Evolutionary conservation across 2,329 filamentous ascomycete genomes (phyloP).

Genomic region (Xylariomycetidae sp.): DNA sequence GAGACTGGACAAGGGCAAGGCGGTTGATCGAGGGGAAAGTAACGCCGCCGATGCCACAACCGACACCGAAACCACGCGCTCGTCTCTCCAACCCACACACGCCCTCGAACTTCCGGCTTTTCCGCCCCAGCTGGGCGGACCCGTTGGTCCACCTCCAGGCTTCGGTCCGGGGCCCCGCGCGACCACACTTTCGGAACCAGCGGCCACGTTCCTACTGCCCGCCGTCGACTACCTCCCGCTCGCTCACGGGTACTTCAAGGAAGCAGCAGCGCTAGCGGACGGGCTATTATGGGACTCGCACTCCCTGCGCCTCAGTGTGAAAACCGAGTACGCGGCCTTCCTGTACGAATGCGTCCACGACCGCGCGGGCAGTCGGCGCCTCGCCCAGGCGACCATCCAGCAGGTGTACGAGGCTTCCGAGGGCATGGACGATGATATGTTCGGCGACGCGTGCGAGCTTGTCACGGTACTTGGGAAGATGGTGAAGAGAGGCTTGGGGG

Average conservation of each 20-base stretch:
- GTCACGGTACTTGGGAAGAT: conserved; percentile 82
- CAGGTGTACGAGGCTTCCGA: conserved; percentile 90
- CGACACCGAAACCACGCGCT: conserved; percentile 33
- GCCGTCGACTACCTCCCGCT: conserved; percentile 73
- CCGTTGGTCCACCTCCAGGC: conserved; percentile 51
- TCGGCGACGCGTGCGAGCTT: conserved; percentile 82
- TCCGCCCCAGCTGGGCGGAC: no score
- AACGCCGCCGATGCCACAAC: conserved; percentile 8
- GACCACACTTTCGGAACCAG: conserved; percentile 28
- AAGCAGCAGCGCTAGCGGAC: conserved; percentile 70
- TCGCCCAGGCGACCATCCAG: conserved; percentile 78
- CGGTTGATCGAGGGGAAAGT: conserved; percentile 6
- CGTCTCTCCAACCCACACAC: conserved; percentile 43
- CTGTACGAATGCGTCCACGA: conserved; percentile 91
- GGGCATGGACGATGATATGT: conserved; percentile 93
- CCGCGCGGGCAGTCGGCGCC: conserved; percentile 62
- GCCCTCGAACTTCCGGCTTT: no score
- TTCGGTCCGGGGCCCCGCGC: conserved; percentile 31
- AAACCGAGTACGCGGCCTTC: conserved; percentile 89
- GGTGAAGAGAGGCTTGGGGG: conserved; percentile 66
- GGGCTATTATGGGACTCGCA: conserved; percentile 78
- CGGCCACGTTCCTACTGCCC: conserved; percentile 73
- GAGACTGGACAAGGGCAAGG: conserved; percentile 4
- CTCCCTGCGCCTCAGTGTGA: conserved; percentile 80
- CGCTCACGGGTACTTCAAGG: conserved; percentile 74